A percentile compares a stretch with the other conserved stretches of the same genome.
Evolutionary conservation across 2,329 filamentous ascomycete species (phyloP).

Genomic region (Aspergillus tanneri): DNA sequence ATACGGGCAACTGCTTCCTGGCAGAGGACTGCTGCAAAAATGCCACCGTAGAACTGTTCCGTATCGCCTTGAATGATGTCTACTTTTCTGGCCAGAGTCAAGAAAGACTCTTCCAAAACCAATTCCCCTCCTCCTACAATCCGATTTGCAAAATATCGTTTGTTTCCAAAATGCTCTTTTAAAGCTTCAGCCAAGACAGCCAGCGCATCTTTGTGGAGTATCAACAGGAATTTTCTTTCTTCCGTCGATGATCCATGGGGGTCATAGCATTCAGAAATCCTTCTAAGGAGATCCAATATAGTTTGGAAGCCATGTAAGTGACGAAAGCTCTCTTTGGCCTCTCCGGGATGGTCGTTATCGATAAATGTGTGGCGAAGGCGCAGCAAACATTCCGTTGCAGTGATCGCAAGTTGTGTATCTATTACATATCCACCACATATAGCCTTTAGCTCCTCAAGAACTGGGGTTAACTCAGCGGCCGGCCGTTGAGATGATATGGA

Average conservation of each 20-base stretch:
- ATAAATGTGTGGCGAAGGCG: constrained; percentile 66
- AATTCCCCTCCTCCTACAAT: constrained; percentile 78
- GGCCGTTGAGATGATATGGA: constrained; percentile 37
- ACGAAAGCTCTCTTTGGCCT: constrained; percentile 77
- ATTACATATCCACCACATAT: constrained; percentile 31
- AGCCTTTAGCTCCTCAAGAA: constrained; percentile 38
- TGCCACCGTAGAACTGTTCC: constrained; percentile 78
- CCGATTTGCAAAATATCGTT: constrained; percentile 76
- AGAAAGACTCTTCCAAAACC: constrained; percentile 68
- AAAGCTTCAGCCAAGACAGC: constrained; percentile 72
- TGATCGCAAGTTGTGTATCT: constrained; percentile 35
- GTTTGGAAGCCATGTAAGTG: constrained; percentile 75
- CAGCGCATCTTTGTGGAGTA: constrained; percentile 57
- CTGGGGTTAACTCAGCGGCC: constrained; percentile 38
- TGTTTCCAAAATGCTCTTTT: constrained; percentile 78
- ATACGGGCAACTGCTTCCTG: constrained; percentile 71
- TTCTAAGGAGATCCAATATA: constrained; percentile 66
- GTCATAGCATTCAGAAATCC: constrained; percentile 74
- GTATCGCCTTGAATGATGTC: constrained; percentile 50
- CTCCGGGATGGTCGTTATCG: constrained; percentile 49
- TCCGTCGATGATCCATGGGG: constrained; percentile 57
- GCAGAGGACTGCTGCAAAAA: constrained; percentile 77
- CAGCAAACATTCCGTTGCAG: constrained; percentile 58
- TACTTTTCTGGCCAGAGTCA: constrained; percentile 63
- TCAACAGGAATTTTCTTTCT: constrained; percentile 66